phyloP scores from a whole-genome alignment of 176 grass and related monocot species.

The Saccharum spontaneum region DNA sequence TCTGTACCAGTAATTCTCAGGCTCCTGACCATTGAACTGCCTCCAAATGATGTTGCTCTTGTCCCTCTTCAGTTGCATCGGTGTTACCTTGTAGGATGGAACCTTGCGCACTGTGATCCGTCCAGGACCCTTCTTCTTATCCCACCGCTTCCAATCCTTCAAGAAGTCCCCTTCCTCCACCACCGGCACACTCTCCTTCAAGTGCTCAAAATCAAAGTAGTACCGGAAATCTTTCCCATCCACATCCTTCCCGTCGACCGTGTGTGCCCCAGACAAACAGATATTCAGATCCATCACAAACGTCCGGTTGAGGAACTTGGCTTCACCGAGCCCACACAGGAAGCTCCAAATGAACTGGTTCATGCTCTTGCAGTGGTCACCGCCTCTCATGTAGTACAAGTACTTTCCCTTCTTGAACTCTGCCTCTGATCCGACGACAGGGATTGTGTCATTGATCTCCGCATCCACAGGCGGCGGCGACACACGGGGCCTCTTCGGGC shows the following conservation, averaged over 20 bases:
- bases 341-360: constrained; percentile 96
- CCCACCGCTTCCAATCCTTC: constrained; percentile 75
- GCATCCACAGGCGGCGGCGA: constrained; percentile 34
- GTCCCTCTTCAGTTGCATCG: constrained; percentile 90
- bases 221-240: constrained; percentile 89
- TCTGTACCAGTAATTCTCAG: constrained; percentile 98
- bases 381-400: constrained; percentile 85
- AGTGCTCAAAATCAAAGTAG: constrained; percentile 95
- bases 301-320: constrained; percentile 91
- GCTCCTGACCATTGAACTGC: constrained; percentile 80
- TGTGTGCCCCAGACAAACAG: constrained; percentile 76
- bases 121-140: constrained; percentile 66
- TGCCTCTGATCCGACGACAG: constrained; percentile 68
- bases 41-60: constrained; percentile 85
- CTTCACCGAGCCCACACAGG: constrained; percentile 85
- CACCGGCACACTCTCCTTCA: constrained; percentile 69
- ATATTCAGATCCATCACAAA: constrained; percentile 84
- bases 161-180: constrained; percentile 84
- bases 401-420: constrained; percentile 76
- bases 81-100: constrained; percentile 72
- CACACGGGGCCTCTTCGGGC: constrained; percentile 16
- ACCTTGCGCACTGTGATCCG: constrained; percentile 81
- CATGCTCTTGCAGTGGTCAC: constrained; percentile 97
- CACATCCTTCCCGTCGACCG: constrained; percentile 68
- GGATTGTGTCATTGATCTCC: constrained; percentile 93